Conservation (phyloP, 2,329 filamentous ascomycete species). For the Trichoderma lentiforme region DNA sequence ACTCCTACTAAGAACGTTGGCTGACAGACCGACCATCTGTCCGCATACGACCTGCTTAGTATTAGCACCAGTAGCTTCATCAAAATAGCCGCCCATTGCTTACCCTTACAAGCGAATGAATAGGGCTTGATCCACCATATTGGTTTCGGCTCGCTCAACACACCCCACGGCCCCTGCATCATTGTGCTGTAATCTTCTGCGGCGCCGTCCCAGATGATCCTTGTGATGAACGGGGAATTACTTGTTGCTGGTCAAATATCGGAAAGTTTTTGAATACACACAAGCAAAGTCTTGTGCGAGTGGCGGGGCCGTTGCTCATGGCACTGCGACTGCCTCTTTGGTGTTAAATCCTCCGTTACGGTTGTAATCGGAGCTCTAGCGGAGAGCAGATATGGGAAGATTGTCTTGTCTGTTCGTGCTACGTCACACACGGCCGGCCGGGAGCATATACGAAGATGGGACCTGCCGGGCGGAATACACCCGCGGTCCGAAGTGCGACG, state of each 20-base stretch:
- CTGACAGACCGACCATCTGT: background rate
- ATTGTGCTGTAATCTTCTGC: background rate
- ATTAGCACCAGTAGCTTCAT: background rate
- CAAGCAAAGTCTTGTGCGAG: background rate
- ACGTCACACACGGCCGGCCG: background rate
- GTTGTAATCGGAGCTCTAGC: background rate
- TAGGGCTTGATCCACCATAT: background rate
- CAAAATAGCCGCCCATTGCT: background rate
- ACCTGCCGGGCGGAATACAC: background rate
- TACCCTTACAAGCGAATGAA: background rate
- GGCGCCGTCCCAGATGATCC: background rate
- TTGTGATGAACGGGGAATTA: background rate
- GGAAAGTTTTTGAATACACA: background rate
- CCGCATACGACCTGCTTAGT: background rate
- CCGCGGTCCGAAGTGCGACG: background rate
- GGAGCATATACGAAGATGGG: background rate
- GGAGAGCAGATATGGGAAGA: background rate
- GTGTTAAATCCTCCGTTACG: background rate
- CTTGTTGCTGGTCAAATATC: background rate
- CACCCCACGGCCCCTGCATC: constrained; percentile 1
- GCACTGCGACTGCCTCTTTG: background rate
- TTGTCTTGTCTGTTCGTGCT: background rate
- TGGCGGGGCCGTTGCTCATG: background rate
- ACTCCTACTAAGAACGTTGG: background rate
- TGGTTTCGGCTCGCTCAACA: background rate